Base-by-base conservation (phyloP, 306 rosid genomes). In the Trifolium subterraneum region DNA sequence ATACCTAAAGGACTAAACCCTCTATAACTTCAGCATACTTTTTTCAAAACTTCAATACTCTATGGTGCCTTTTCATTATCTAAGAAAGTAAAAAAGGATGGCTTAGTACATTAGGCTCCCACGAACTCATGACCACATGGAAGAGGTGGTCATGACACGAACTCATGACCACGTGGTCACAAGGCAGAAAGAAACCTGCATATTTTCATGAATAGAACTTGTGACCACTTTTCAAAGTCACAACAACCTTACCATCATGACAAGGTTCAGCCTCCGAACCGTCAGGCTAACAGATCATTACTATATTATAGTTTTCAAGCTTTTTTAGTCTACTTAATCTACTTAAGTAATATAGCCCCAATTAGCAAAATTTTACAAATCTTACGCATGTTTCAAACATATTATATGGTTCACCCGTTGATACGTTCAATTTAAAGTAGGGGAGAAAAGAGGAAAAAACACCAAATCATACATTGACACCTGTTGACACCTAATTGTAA, bases 181-280 rank as follows among this genome's bases (percentile, higher is more conserved):
- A 52, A 50, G 4, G 65, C 54, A 35, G 15, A n/a, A n/a, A n/a
- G n/a, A n/a, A n/a, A n/a, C n/a, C n/a, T n/a, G n/a, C n/a, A n/a
- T n/a, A n/a, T n/a, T n/a, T 23, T 51, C 23, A 3, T 31, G 50
- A 64, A 35, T 35, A 38, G 4, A 64, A 10, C 69, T 36, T 36
- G 50, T 36, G 69, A 39, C 54, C 38, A 20, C 33, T 19, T 20
- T 35, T 65, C 19, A 65, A 44, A 12, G 20, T 22, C 25, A 22
- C 45, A 16, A 7, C 44, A 65, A 66, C 38, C 66, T 66, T 18
- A 39, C 35, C 10, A 10, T 36, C 12, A n/a, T 27, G 42, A 45
- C 71, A 73, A 64, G 14, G 44, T 18, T 75, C 11, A 18, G 11
- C 73, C 73, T 19, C 39, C n/a, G 18, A 33, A 73, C 45, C 2